Evolutionary conservation across 805 yeast species (phyloP), one percentile per base, ranked within the genome.

Genomic region (Lipomyces anomalus): DNA sequence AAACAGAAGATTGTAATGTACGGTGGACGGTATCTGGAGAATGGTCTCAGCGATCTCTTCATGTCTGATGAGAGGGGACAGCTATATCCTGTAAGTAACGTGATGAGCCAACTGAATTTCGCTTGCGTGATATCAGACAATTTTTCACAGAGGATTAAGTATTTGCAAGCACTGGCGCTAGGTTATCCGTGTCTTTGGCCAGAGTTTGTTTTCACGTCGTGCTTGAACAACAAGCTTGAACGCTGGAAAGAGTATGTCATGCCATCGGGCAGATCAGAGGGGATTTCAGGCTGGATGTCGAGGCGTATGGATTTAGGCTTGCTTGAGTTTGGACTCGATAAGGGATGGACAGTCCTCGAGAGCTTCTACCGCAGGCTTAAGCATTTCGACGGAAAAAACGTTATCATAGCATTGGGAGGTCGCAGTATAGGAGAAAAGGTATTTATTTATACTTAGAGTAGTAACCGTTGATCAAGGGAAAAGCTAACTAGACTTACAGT

Each of bases 111-210:
- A 21, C 48, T 9, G 28, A 28, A 2, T 49, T 56, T 42, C n/a
- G 46, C 38, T 13, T 48, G 44, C 16, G 47, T 56, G 22, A 26
- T 48, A 6, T 9, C 59, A 6, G 46, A 26, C 21, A 29, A 35
- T 22, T 20, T 22, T 21, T 36, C 46, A 18, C 43, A 47, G 33
- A 39, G 43, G 28, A 22, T 34, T 22, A 56, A 56, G 41, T 48
- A 46, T 16, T 28, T 42, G 41, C 50, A 52, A 13, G 57, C 57
- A 18, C 29, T 46, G 11, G 51, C 57, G 11, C 39, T 56, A 18
- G 57, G 57, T 22, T 42, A 44, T 42, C 59, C 59, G n/a, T 53
- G 59, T 30, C 17, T 56, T 16, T 16, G 45, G 7, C 29, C 40
- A 7, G 23, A 44, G 23, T 53, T 51, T 38, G 37, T 55, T n/a